Evolutionary conservation across 78 protist genomes (phyloP).

Genomic region (Chrysochromulina tobinii): DNA sequence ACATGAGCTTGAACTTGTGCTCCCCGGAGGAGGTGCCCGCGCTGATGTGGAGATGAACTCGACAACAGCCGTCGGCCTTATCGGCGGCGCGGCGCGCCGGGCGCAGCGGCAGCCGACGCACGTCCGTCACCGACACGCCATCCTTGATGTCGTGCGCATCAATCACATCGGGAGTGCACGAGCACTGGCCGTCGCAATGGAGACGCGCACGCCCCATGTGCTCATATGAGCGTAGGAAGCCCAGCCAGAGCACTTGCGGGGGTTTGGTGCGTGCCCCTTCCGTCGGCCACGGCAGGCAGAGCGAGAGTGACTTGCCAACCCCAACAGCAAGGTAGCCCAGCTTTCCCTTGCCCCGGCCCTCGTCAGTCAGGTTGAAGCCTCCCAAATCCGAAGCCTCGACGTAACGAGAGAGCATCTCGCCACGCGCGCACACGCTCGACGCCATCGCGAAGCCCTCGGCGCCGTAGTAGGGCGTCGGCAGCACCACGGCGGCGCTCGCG

Average conservation of each 20-base stretch:
- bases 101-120: not conserved
- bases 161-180: not conserved
- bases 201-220: not conserved
- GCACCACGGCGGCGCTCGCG: not conserved
- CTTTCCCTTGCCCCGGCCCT: not conserved
- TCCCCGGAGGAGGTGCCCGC: not conserved
- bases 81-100: not conserved
- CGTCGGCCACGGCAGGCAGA: not conserved
- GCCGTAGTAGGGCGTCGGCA: not conserved
- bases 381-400: too few relatives aligned
- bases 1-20: constrained; percentile 10
- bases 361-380: not conserved
- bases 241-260: not conserved
- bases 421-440: not conserved
- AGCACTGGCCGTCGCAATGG: not conserved
- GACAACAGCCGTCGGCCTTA: not conserved
- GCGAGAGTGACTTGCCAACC: not conserved
- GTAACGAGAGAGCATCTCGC: not conserved
- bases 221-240: not conserved
- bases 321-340: not conserved
- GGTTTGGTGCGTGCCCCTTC: not conserved
- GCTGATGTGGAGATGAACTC: not conserved
- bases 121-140: not conserved
- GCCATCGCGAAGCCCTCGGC: not conserved
- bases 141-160: not conserved